phyloP scores from a whole-genome alignment of 768 basidiomycete species.

The Lactifluus subvellereus region DNA sequence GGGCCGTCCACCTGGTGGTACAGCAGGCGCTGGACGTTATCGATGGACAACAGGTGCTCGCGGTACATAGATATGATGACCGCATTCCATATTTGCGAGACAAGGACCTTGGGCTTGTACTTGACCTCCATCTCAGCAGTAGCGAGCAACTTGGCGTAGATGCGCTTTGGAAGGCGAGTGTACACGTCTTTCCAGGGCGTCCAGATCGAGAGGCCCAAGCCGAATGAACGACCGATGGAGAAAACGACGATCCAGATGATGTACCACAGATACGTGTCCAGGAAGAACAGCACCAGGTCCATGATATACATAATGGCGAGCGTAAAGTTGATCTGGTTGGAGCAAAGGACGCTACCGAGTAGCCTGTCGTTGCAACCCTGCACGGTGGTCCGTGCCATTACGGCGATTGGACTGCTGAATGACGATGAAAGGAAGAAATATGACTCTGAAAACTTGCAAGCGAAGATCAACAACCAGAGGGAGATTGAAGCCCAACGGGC shows the following conservation, averaged over 20 bases:
- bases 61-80: conserved; percentile 99
- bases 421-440: conserved; percentile 98
- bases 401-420: conserved; percentile 93
- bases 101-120: conserved; percentile 98
- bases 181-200: conserved; percentile 99
- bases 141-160: conserved; percentile 94
- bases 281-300: conserved; percentile 96
- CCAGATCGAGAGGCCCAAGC: conserved; percentile 95
- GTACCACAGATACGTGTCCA: conserved; percentile 99
- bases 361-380: conserved; percentile 83
- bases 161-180: conserved; percentile 92
- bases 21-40: conserved; percentile 93
- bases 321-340: conserved; percentile 90
- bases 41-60: conserved; percentile 95
- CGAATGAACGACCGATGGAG: conserved; percentile 85
- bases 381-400: conserved; percentile 94
- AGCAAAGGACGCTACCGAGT: conserved; percentile 76
- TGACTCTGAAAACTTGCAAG: conserved; percentile 95
- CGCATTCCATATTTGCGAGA: conserved; percentile 99
- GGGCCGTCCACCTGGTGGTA: conserved; percentile 95
- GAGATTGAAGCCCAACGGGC: conserved; percentile 79
- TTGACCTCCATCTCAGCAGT: conserved; percentile 99
- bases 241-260: conserved; percentile 98
- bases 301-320: conserved; percentile 98
- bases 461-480: conserved; percentile 89